These are phyloP conservation scores for Boletus sp. DNA, from an alignment of 768 basidiomycete species.

Conservation along the genomic window DNA sequence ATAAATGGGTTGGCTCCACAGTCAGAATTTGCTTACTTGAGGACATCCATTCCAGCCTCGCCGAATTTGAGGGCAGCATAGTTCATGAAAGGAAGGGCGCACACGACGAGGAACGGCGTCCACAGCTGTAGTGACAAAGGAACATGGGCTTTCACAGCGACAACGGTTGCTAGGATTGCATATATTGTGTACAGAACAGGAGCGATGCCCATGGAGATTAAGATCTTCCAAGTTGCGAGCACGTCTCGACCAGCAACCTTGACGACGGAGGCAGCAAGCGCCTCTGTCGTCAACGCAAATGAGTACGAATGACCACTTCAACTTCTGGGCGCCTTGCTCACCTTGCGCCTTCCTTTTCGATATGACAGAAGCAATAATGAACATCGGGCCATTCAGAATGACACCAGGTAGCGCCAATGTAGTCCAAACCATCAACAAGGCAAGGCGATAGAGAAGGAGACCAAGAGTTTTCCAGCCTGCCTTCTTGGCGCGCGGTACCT, in stretches of 20 bases:
- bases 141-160: conserved; percentile 65
- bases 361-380: conserved; percentile 83
- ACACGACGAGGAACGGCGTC: conserved; percentile 75
- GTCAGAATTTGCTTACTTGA: conserved; percentile 65
- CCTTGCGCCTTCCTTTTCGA: conserved; percentile 89
- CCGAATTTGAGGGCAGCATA: conserved; percentile 95
- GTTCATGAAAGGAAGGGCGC: conserved; percentile 80
- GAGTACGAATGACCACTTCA: not conserved
- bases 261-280: conserved; percentile 90
- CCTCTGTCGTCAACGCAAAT: conserved; percentile 52
- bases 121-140: conserved; percentile 62
- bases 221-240: conserved; percentile 96
- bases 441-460: conserved; percentile 76
- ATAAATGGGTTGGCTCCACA: not conserved
- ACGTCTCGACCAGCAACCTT: conserved; percentile 96
- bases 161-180: conserved; percentile 69
- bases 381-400: conserved; percentile 89
- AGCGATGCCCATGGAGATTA: conserved; percentile 88
- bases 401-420: conserved; percentile 86
- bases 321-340: conserved; percentile 24
- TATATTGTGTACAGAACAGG: conserved; percentile 85
- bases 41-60: conserved; percentile 95
- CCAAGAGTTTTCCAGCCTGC: conserved; percentile 85
- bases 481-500: conserved; percentile 86
- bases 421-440: conserved; percentile 77